A percentile compares a stretch with the other conserved stretches of the same genome.
Evolutionary conservation across 2,329 filamentous ascomycete genomes (phyloP).

Genomic region (Acephala macrosclerotiorum): DNA sequence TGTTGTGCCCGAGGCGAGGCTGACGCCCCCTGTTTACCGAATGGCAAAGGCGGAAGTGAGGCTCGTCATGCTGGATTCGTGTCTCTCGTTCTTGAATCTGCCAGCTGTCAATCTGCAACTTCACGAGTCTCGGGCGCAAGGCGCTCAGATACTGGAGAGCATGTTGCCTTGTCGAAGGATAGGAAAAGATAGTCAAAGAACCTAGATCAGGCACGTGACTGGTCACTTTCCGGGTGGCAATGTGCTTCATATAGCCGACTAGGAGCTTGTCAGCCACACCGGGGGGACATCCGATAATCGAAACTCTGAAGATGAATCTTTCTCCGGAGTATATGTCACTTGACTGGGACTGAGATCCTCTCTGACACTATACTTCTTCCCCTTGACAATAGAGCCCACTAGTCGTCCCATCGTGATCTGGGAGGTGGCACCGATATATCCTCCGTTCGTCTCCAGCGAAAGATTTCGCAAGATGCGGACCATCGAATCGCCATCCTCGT

Average conservation of each 20-base stretch:
- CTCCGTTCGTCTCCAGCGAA: slow-evolving; percentile 21
- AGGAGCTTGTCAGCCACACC: slow-evolving; percentile 17
- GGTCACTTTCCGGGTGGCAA: slow-evolving; percentile 21
- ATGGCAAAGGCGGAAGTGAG: not conserved
- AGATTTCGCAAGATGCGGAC: slow-evolving; percentile 18
- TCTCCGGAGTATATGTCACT: not conserved
- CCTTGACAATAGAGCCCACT: slow-evolving; percentile 17
- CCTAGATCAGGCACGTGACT: too few relatives aligned
- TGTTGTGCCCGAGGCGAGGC: not conserved
- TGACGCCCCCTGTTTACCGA: not conserved
- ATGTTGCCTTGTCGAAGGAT: too few relatives aligned
- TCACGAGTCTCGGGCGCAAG: slow-evolving; percentile 7
- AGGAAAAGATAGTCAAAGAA: too few relatives aligned
- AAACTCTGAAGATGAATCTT: not conserved
- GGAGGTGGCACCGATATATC: slow-evolving; percentile 20
- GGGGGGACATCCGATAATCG: slow-evolving; percentile 10
- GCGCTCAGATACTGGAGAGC: slow-evolving; percentile 15
- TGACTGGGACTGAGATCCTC: slow-evolving; percentile 8
- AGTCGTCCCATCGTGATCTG: slow-evolving; percentile 19
- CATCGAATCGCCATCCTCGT: slow-evolving; percentile 19
- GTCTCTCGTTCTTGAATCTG: not conserved
- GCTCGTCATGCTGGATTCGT: not conserved
- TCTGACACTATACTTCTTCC: slow-evolving; percentile 14
- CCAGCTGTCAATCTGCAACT: not conserved
- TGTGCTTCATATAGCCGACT: slow-evolving; percentile 23